phyloP scores from a whole-genome alignment of 345 rosid genomes.

The Angophora floribunda region DNA sequence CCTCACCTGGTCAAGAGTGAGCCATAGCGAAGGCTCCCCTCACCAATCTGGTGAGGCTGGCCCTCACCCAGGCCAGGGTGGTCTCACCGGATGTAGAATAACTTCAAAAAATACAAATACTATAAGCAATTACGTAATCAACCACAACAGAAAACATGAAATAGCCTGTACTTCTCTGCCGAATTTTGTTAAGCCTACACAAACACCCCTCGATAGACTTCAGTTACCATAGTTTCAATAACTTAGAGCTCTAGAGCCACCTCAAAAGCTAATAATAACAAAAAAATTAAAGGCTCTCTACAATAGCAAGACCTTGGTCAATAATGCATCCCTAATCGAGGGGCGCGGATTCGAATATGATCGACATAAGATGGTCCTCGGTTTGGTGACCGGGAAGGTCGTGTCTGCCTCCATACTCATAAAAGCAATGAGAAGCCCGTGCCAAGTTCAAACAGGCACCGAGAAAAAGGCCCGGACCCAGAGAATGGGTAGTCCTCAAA shows the following conservation, averaged over 20 bases:
- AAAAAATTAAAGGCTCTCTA: neutral
- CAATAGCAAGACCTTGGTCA: too few species aligned
- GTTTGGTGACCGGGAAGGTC: neutral
- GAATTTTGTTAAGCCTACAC: too few species aligned
- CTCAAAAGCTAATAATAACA: neutral
- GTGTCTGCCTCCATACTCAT: constrained; percentile 2
- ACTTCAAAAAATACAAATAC: too few species aligned
- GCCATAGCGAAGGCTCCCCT: too few species aligned
- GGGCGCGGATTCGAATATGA: neutral
- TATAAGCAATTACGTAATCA: neutral
- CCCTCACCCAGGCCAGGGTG: too few species aligned
- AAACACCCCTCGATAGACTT: too few species aligned
- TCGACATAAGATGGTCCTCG: neutral
- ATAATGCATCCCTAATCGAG: neutral
- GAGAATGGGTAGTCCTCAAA: neutral
- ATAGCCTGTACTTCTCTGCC: too few species aligned
- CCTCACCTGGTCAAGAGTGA: fast-evolving
- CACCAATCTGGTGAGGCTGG: too few species aligned
- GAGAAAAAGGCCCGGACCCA: neutral
- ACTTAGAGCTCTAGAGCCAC: too few species aligned
- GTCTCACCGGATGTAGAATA: fast-evolving
- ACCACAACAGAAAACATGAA: too few species aligned
- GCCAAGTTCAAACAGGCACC: neutral
- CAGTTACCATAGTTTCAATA: too few species aligned
- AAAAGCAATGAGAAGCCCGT: constrained; percentile 2